Evolutionary conservation across 2,329 filamentous ascomycete species (phyloP).

Genomic region (Monilinia fructigena): DNA sequence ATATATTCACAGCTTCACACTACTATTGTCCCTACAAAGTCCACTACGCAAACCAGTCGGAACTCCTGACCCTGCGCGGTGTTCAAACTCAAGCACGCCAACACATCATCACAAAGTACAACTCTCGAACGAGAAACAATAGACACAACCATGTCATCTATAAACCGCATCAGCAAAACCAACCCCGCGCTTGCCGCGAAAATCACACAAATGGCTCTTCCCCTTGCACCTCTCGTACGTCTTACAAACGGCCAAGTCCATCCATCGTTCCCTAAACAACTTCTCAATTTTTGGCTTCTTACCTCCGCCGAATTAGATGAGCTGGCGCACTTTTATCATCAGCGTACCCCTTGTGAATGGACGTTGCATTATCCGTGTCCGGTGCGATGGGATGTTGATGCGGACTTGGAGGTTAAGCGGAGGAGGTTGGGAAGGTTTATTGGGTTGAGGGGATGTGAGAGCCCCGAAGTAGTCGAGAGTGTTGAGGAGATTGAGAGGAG

Average conservation of each 20-base stretch:
- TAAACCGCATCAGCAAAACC: conserved; percentile 26
- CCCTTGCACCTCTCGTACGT: conserved; percentile 65
- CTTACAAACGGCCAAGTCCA: conserved; percentile 61
- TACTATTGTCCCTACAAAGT: background rate
- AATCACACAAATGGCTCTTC: conserved; percentile 63
- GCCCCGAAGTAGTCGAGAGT: conserved; percentile 43
- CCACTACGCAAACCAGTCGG: background rate
- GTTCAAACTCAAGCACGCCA: background rate
- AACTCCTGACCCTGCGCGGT: background rate
- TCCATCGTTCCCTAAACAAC: conserved; percentile 61
- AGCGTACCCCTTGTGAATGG: conserved; percentile 57
- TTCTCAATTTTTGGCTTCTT: conserved; percentile 72
- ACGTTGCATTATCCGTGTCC: conserved; percentile 63
- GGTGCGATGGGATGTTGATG: conserved; percentile 58
- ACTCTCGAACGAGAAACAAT: background rate
- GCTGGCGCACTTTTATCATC: conserved; percentile 72
- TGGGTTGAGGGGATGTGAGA: conserved; percentile 63
- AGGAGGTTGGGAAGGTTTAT: conserved; percentile 73
- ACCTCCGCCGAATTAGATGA: conserved; percentile 68
- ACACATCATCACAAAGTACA: background rate
- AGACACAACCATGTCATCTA: conserved; percentile 7
- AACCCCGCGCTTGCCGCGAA: conserved; percentile 59
- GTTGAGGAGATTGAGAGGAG: conserved; percentile 42
- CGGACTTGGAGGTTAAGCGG: conserved; percentile 62
- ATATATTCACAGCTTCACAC: conserved; percentile 13